phyloP scores from a whole-genome alignment of 345 rosid genomes.

The Acer negundo region DNA sequence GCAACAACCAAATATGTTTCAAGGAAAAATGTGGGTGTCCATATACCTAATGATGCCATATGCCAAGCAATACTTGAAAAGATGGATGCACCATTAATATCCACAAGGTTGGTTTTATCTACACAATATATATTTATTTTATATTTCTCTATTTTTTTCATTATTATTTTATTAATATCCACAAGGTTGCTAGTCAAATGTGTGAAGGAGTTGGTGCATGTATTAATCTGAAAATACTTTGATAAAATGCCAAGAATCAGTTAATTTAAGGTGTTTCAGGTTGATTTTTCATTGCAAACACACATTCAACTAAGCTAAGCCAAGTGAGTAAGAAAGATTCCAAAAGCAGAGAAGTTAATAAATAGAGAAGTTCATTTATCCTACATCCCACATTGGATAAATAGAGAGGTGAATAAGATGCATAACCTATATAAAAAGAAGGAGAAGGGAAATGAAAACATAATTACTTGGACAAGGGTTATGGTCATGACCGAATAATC shows the following conservation, averaged over 20 bases:
- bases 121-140: no score
- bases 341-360: neutral
- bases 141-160: no score
- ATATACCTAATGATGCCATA: conserved; percentile 80
- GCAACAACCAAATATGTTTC: conserved; percentile 67
- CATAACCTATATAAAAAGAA: no score
- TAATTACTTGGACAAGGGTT: no score
- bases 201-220: neutral
- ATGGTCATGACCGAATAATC: no score
- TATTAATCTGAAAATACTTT: neutral
- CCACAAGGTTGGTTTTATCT: conserved; percentile 66
- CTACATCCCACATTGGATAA: no score
- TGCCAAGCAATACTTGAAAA: conserved; percentile 75
- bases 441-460: no score
- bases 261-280: neutral
- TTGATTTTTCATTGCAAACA: neutral
- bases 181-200: no score
- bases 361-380: no score
- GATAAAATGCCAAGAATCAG: neutral
- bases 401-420: no score
- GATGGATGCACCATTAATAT: conserved; percentile 82
- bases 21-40: conserved; percentile 80
- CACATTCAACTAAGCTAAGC: neutral
- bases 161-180: no score
- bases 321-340: neutral